Conservation (phyloP, 2,329 filamentous ascomycete species). For the Nemania sp. region DNA sequence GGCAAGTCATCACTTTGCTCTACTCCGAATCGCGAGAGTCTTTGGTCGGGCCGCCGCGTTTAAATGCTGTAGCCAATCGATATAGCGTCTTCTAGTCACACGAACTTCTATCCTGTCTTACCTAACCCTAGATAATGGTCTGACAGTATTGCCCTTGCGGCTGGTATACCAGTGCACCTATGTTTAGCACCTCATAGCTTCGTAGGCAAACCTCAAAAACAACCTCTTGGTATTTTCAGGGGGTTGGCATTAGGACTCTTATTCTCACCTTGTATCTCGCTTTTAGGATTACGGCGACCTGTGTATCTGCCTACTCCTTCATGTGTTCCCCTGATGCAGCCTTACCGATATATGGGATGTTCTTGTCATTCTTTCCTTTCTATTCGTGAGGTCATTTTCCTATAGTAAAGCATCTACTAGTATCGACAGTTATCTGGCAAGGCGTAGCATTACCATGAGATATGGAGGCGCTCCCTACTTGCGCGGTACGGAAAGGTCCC, state of each 20-base stretch:
- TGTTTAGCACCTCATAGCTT: too few species aligned
- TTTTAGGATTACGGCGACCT: background rate
- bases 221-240: too few species aligned
- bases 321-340: background rate
- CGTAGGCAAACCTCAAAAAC: too few species aligned
- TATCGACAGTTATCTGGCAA: background rate
- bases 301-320: background rate
- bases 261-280: too few species aligned
- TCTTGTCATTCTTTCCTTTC: background rate
- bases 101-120: too few species aligned
- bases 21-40: too few species aligned
- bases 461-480: slow-evolving; percentile 21
- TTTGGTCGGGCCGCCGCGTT: background rate
- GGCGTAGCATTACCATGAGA: background rate
- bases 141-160: too few species aligned
- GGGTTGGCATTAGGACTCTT: too few species aligned
- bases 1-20: background rate
- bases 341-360: background rate
- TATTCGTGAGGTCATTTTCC: background rate
- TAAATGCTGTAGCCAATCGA: slow-evolving; percentile 1
- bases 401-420: background rate
- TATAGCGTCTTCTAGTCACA: background rate
- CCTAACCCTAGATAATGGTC: too few species aligned
- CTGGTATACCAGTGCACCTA: too few species aligned
- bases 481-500: slow-evolving; percentile 14